Base-by-base conservation (phyloP, 2,329 filamentous ascomycete species). In the Phialophora expanda region DNA sequence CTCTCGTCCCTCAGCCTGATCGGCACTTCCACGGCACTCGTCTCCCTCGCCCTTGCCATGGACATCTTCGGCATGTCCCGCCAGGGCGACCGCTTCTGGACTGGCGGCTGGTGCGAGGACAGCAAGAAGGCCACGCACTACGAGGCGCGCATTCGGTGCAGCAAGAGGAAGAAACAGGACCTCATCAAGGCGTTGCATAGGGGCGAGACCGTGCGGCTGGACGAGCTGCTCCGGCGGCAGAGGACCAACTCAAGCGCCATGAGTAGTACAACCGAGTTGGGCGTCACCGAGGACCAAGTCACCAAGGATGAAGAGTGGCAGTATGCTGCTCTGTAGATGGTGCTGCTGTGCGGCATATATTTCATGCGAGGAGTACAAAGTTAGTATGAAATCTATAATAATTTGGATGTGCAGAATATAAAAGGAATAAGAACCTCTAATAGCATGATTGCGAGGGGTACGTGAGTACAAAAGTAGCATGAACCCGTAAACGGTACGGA, bases 31-130 rank as follows among this genome's bases (percentile, higher is more conserved):
- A 41, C 46, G 9, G 57, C 57, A 9, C 46, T 61, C 11, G 46
- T 53, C 28, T 54, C 28, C 26, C 28, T 61, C 11, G 30, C 48
- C n/a, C 30, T 61, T n/a, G 48, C 28, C 2, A 32, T 61, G 28
- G 57, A 61, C 57, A 61, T 61, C 57, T 61, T 53, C 57, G 57
- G 57, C 46, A 53, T 61, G 57, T 51, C 44, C 44, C 26, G 44
- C 44, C n/a, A 28, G 8, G 57, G 46, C 46, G 57, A 61, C 46
- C 57, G 57, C 46, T 61, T 61, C 46, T 61, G 57, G 57, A 61
- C 57, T 1, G 46, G 57, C 46, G 57, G 57, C n/a, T 61, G 57
- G 57, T 61, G 57, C 46, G 57, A 61, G 20, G 57, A 61, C 11
- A 41, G 44, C 17, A 61, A 61, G 20, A 38, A 20, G 22, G n/a